Evolutionary conservation across 2,329 filamentous ascomycete species (phyloP), one percentile per base, ranked within the genome.

Genomic region (Ceratocystis variospora): DNA sequence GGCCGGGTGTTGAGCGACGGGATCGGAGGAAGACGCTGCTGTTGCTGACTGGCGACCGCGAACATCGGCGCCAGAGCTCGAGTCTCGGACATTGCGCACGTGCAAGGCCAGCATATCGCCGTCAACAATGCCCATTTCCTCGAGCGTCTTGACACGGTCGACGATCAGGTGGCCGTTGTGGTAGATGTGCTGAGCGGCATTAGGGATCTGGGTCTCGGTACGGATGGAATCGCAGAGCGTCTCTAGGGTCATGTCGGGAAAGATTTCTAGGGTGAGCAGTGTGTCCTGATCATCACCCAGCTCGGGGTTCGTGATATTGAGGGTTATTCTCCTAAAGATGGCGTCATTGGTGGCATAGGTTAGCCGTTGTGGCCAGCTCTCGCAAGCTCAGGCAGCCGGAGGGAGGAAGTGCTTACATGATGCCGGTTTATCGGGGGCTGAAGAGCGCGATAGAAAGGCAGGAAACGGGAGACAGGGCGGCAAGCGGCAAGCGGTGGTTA

Each of bases 91-190:
- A 70, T 84, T 81, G 68, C 83, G 77, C 68, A 96, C 87, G 73
- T 96, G 88, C 71, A 97, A 83, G 37, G 89, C 90, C 70, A 99
- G 79, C 89, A 99, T 92, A 73, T 96, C 94, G 66, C 90, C 90
- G 76, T 97, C 90, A 62, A 80, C 83, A 71, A 99, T 88, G 53
- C 87, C 83, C 41, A 92, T 82, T 72, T 93, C 82, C 70, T 91
- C 84, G 73, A 99, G 83, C 2, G 91, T 96, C 75, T 91, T 88
- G 67, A 82, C 77, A 72, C 92, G 87, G 76, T 91, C 87, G 70
- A 79, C 82, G 66, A 99, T 84, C 53, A 92, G 83, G 70, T 85
- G 83, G 70, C 93, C 94, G 75, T 96, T 95, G 78, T 93, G 88
- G 77, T 94, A 95, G 73, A 97, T 86, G 73, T 90, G 86, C 75